Evolutionary conservation across 163 green algal genomes (phyloP), one percentile per base, ranked within the genome.

Genomic region (Trebouxia gelatinosa): DNA sequence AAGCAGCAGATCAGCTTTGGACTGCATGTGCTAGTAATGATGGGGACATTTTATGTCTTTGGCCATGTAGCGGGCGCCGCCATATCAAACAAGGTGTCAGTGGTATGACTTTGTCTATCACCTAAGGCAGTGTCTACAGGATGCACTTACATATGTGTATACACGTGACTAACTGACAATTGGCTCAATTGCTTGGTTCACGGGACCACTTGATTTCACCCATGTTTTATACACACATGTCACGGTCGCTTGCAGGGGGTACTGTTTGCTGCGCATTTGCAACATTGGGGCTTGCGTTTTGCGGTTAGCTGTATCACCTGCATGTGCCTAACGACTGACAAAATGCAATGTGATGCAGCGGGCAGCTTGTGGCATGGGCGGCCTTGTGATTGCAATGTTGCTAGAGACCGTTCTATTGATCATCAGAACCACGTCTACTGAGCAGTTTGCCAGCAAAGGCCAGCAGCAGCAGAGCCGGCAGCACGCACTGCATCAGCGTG

Each of bases 31-130:
- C 48, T 93, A 1, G 85, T 90, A 0, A 90, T 90, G 70, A 95
- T 95, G 90, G 88, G 80, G 21, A 89, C 87, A 6, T 91, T 93
- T 38, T 94, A 88, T 65, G 82, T 83, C 3, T 78, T 92, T 54
- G 87, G 89, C 26, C 88, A 92, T 54, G 78, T 87, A 26, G 82
- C 82, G 5, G 86, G 70, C 70, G 82, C 67, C 37, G 61, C 70
- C 6, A 28, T 89, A 6, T 82, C 80, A 16, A 31, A 7, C 32
- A 77, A 78, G 21, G 34, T 43, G 39, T 38, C n/a, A 68, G 61
- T 76, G 68, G 68, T 76, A 40, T 16, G 68, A 38, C 3, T 43
- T 29, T 77, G 26, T 75, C 66, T 7, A 21, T 26, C 28, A 17
- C 66, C 29, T 29, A 81, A 2, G 23, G 48, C 48, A 59, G 19